Evolutionary conservation across 2,329 filamentous ascomycete genomes (phyloP).

Genomic region (Aureobasidium sp.): DNA sequence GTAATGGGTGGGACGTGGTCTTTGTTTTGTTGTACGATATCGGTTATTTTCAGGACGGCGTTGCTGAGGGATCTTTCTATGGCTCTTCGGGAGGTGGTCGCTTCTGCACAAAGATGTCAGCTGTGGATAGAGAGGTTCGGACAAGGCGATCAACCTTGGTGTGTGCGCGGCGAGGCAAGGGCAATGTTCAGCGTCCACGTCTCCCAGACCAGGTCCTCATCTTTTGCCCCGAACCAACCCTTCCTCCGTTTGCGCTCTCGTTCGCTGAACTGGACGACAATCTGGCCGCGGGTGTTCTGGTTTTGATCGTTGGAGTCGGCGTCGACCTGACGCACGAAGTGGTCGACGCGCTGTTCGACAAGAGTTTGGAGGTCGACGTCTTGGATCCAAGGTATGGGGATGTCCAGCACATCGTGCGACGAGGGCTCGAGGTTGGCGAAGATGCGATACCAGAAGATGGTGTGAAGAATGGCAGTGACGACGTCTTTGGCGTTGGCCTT

Average conservation of each 20-base stretch:
- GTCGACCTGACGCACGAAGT: conserved; percentile 70
- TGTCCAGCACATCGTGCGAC: conserved; percentile 81
- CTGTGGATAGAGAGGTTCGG: not conserved
- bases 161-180: conserved; percentile 80
- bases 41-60: conserved; percentile 82
- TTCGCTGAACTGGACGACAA: conserved; percentile 90
- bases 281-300: conserved; percentile 54
- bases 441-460: conserved; percentile 98
- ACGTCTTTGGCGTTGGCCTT: conserved; percentile 84
- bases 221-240: conserved; percentile 65
- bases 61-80: conserved; percentile 87
- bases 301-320: conserved; percentile 28
- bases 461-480: conserved; percentile 88
- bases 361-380: conserved; percentile 87
- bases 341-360: conserved; percentile 77
- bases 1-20: conserved; percentile 97
- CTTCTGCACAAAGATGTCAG: conserved; percentile 46
- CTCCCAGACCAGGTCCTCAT: conserved; percentile 97
- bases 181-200: conserved; percentile 90
- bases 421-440: conserved; percentile 78
- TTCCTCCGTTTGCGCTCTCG: conserved; percentile 62
- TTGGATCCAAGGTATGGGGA: conserved; percentile 81
- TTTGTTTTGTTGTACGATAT: conserved; percentile 78
- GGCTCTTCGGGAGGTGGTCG: conserved; percentile 76
- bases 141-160: conserved; percentile 58